Conservation (phyloP, 441 rosid species). For the Populus tomentosa region DNA sequence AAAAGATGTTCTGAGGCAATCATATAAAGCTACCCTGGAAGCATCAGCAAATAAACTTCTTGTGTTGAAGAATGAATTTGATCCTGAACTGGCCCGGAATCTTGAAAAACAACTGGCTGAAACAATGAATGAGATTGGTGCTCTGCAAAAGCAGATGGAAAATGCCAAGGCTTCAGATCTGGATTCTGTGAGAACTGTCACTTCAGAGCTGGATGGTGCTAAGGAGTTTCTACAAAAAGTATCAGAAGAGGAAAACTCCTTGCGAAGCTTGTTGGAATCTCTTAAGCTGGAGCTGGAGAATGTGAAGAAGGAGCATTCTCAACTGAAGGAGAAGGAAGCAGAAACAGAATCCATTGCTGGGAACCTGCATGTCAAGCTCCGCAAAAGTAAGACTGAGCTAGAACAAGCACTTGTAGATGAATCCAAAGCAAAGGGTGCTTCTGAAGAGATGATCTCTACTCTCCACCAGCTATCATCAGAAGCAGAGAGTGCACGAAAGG, state of each 20-base stretch:
- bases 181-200: constrained; percentile 61
- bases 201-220: constrained; percentile 70
- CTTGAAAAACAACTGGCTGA: constrained; percentile 66
- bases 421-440: constrained; percentile 56
- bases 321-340: constrained; percentile 71
- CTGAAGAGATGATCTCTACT: constrained; percentile 76
- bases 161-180: constrained; percentile 66
- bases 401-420: constrained; percentile 59
- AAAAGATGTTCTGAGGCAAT: constrained; percentile 60
- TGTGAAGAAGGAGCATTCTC: constrained; percentile 69
- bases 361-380: constrained; percentile 70
- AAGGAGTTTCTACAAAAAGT: constrained; percentile 67
- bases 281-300: constrained; percentile 65
- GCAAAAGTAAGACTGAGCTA: constrained; percentile 69
- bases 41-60: constrained; percentile 54
- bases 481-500: constrained; percentile 55
- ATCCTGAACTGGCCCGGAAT: constrained; percentile 59
- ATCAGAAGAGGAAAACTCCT: constrained; percentile 66
- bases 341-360: constrained; percentile 77
- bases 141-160: constrained; percentile 67
- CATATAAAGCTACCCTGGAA: constrained; percentile 60
- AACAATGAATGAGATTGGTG: constrained; percentile 54
- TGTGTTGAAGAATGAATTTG: constrained; percentile 54
- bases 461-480: constrained; percentile 64
- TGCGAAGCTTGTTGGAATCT: constrained; percentile 59